Base-by-base conservation (phyloP, 768 basidiomycete genomes). In the Amanita pseudoporphyria region DNA sequence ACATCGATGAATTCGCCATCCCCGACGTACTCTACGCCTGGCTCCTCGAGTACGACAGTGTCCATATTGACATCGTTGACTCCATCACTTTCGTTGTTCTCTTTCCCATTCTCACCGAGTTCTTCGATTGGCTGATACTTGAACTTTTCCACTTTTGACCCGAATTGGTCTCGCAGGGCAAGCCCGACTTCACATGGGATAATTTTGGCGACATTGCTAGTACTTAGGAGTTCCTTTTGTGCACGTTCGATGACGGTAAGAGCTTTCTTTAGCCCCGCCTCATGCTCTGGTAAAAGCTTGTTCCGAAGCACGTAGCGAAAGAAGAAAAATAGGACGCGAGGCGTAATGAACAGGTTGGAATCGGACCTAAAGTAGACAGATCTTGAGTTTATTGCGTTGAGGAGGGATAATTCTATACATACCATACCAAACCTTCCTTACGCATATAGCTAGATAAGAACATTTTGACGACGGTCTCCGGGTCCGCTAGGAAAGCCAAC, bases 391-490 rank as follows among this genome's bases (percentile, higher is more conserved):
- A 18, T 9, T 35, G 19, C 14, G n/a, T 32, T 39, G 38, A 39
- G 9, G 7, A 30, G 19, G 12, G 45, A 18, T 24, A 36, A 43
- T 21, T 7, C 14, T 1, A n/a, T n/a, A 18, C 32, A 16, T 38
- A 85, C 86, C 82, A 87, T 48, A 80, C 72, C 41, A 85, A 70
- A 21, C 87, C 87, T 50, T 78, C 77, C 47, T 79, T 74, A 31
- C 77, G 71, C 66, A 80, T 82, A 56, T 78, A 75, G 4, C 83
- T 83, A 0, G 84, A 83, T 52, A 90, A 67, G 63, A 87, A 90
- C 16, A 86, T 70, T 49, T 70, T 77, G 47, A 82, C 64, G 26
- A 69, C 63, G 7, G 60, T 62, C 54, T 79, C 83, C 0, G 87
- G 84, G 49, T 85, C 71, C 33, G 72, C 64, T 51, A 90, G 64